These are phyloP conservation scores for Hyaloscypha hepaticicola DNA, from an alignment of 495 filamentous ascomycete genomes.

Conservation along the genomic window DNA sequence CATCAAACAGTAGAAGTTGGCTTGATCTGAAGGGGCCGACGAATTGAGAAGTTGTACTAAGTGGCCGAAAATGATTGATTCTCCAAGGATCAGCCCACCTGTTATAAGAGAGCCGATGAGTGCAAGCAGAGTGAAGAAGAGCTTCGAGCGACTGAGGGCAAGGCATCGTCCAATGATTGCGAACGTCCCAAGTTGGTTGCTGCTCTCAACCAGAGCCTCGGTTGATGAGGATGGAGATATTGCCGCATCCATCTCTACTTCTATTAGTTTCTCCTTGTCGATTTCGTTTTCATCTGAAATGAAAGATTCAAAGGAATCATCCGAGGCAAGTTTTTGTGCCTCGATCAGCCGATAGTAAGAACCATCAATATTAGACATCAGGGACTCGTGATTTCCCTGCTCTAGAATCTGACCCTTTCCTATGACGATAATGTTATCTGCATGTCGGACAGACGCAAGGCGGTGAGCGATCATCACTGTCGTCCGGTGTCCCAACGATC, in stretches of 20 bases:
- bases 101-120: conserved; percentile 35
- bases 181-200: conserved; percentile 8
- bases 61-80: conserved; percentile 55
- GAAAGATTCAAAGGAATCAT: conserved; percentile 1
- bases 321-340: conserved; percentile 16
- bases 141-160: conserved; percentile 10
- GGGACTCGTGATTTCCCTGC: conserved; percentile 63
- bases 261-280: not conserved
- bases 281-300: not conserved
- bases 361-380: conserved; percentile 51
- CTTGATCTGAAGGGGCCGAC: conserved; percentile 30
- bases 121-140: conserved; percentile 28
- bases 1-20: conserved; percentile 52
- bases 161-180: conserved; percentile 23
- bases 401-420: conserved; percentile 66
- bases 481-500: conserved; percentile 41
- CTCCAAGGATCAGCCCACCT: conserved; percentile 48
- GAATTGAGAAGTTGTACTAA: conserved; percentile 39
- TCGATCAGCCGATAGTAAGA: conserved; percentile 23
- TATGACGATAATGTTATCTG: conserved; percentile 75
- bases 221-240: not conserved
- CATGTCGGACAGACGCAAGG: conserved; percentile 55
- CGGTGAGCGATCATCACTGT: conserved; percentile 63
- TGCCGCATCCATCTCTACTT: not conserved
- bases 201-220: not conserved